Evolutionary conservation across 768 basidiomycete genomes (phyloP), one percentile per base, ranked within the genome.

Genomic region (Goffeauzyma gilvescens): DNA sequence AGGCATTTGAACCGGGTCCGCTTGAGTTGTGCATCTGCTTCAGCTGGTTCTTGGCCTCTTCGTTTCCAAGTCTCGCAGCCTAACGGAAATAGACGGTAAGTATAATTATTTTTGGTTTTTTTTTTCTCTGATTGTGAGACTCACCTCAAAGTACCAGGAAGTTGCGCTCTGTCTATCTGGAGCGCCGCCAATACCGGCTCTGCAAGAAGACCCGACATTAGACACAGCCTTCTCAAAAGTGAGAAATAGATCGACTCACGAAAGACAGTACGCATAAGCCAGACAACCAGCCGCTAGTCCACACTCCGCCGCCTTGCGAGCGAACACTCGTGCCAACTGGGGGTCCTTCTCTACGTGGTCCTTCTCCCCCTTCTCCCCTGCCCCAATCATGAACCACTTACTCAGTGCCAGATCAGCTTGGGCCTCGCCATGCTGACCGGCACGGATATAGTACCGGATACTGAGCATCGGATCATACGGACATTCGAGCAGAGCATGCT

Each of bases 341-440:
- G 93, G 86, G 59, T 89, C 83, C n/a, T n/a, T n/a, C n/a, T n/a
- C n/a, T n/a, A n/a, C n/a, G n/a, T n/a, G n/a, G n/a, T n/a, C n/a
- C 21, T 22, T 26, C 15, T 38, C 37, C 7, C 21, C 24, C 63
- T 86, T 85, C 28, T 82, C 81, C 9, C 68, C 67, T 0, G 78
- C 76, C 3, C 89, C 89, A 57, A 86, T 89, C 37, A 96, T 66
- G 68, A 93, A 95, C 89, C 90, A 96, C 65, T 93, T 95, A 62
- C 75, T 78, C 41, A 95, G 71, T 2, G 86, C 89, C 86, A 95
- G 89, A 58, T 96, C 86, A 0, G 90, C 90, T 60, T 95, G 87
- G 18, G 73, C 70, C 62, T 93, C 84, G 25, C 83, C 82, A 46
- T 79, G 75, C 63, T 89, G 79, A 44, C 75, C 78, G 1, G 60